Percentiles rank a stretch among this genome's conserved stretches.
These are phyloP conservation scores for Penicillium macrosclerotiorum DNA, from an alignment of 495 filamentous ascomycete genomes.

Conservation along the genomic window DNA sequence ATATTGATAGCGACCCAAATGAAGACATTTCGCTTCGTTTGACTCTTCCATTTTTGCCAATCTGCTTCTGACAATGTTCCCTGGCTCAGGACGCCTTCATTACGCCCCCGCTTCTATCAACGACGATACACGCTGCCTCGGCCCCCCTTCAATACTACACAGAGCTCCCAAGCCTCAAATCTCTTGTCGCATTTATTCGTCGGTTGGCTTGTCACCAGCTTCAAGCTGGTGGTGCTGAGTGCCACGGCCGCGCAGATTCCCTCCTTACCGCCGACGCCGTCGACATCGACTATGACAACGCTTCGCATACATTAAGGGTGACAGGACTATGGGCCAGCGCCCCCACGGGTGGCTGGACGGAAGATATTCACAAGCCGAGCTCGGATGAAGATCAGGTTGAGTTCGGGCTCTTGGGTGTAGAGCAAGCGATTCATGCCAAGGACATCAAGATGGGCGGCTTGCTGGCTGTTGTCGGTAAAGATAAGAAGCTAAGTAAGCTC, in stretches of 20 bases:
- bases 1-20: constrained; percentile 15
- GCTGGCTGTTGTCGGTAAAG: constrained; percentile 74
- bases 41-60: no score
- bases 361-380: constrained; percentile 38
- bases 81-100: constrained; percentile 63
- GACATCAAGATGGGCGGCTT: constrained; percentile 77
- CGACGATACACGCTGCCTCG: constrained; percentile 64
- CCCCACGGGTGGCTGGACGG: constrained; percentile 47
- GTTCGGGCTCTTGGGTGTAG: constrained; percentile 74
- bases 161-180: constrained; percentile 52
- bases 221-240: constrained; percentile 25
- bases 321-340: constrained; percentile 59
- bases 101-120: constrained; percentile 54
- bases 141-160: constrained; percentile 68
- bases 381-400: constrained; percentile 57
- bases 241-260: constrained; percentile 30
- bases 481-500: constrained; percentile 62
- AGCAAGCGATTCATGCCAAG: constrained; percentile 61
- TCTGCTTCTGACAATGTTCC: not conserved
- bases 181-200: constrained; percentile 57
- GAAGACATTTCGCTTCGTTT: not conserved
- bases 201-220: constrained; percentile 51
- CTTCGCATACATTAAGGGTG: constrained; percentile 61
- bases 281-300: constrained; percentile 76
- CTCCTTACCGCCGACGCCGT: constrained; percentile 58